Evolutionary conservation across 352 stramenopile species (phyloP), one percentile per base, ranked within the genome.

Genomic region (Plasmopara muralis): DNA sequence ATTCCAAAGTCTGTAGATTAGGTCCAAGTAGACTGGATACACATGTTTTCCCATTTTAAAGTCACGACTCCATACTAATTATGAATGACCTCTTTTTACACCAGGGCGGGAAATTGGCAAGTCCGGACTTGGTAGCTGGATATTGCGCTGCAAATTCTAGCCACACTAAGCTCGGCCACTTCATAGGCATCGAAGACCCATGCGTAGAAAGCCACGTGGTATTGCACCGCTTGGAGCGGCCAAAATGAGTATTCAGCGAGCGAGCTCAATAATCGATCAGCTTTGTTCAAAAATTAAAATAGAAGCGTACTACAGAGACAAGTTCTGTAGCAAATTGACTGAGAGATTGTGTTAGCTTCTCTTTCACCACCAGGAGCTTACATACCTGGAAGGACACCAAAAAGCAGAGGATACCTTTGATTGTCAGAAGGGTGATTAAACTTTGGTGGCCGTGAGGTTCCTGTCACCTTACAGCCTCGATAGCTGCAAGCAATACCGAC

Each of bases 201-300:
- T 7, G 37, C 37, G n/a, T 41, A 13, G n/a, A 14, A 16, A 1
- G 2, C 13, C 7, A 2, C 12, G n/a, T 41, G 14, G 13, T 41
- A 18, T 14, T 13, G 37, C n/a, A 41, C 9, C 8, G 13, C n/a
- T 15, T 41, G 37, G 12, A 14, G 4, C 12, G 37, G 37, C 37
- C 37, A 2, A 16, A 18, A 18, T 8, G n/a, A 13, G 37, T 18
- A 16, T 42, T 43, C 15, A 20, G 20, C 12, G 14, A 29, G 18
- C 57, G 47, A 37, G 62, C 52, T 8, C 16, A 38, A 4, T 35
- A 38, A 3, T 25, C 3, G 14, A 50, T 47, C 0, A 55, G 29
- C 37, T 34, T 53, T 51, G 57, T 78, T 33, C 59, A 61, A 52
- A 88, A 41, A 15, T 41, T 41, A 6, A 10, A 7, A 16, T 13